Evolutionary conservation across 2,329 filamentous ascomycete genomes (phyloP).

Genomic region (Fusarium nygamai): DNA sequence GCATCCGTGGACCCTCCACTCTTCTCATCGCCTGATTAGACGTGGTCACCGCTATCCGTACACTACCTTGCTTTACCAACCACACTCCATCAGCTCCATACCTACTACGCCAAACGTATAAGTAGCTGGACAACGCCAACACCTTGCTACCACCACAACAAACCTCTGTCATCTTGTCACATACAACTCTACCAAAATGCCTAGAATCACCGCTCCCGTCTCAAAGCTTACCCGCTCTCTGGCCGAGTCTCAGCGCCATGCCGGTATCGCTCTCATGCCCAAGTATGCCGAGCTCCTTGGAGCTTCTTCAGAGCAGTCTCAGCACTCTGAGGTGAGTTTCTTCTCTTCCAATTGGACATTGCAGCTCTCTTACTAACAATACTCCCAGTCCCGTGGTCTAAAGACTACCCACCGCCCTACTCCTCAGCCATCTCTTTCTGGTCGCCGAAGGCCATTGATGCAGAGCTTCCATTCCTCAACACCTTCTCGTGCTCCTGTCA

Average conservation of each 20-base stretch:
- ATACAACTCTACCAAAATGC: conserved; percentile 50
- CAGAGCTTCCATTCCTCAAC: conserved; percentile 67
- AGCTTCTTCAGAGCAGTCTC: conserved; percentile 42
- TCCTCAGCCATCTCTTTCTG: conserved; percentile 55
- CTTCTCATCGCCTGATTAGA: conserved; percentile 29
- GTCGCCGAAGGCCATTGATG: conserved; percentile 66
- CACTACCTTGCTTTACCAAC: background rate
- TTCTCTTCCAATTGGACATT: background rate
- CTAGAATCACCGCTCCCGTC: conserved; percentile 60
- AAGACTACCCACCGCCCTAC: conserved; percentile 60
- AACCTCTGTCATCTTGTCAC: background rate
- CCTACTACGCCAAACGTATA: conserved; percentile 21
- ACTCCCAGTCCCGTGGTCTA: conserved; percentile 52
- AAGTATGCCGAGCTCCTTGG: conserved; percentile 60
- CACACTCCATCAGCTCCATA: background rate
- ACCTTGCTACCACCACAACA: background rate
- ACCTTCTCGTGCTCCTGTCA: conserved; percentile 50
- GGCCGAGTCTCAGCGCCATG: conserved; percentile 54
- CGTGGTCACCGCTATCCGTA: conserved; percentile 23
- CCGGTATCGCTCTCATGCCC: conserved; percentile 54
- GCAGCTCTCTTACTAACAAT: conserved; percentile 16
- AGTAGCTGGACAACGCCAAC: conserved; percentile 23
- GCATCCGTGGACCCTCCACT: background rate
- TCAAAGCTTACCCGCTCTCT: conserved; percentile 60
- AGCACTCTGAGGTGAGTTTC: conserved; percentile 54